Percentiles rank a stretch among this genome's conserved stretches.
Evolutionary conservation across 306 rosid species (phyloP).

Genomic region (Oemleria cerasiformis): DNA sequence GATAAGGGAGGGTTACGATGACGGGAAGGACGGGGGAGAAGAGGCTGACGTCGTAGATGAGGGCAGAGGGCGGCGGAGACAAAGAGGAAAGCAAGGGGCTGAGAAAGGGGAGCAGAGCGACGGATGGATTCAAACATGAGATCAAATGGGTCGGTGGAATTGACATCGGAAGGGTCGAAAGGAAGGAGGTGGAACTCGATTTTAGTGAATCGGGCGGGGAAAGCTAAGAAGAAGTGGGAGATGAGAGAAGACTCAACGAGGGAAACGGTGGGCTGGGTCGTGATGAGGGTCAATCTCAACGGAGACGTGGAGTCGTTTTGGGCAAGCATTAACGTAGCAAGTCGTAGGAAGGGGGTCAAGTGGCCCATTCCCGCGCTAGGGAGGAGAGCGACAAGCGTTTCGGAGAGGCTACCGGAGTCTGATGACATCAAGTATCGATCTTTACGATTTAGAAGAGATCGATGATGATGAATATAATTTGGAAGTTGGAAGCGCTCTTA

Average conservation of each 20-base stretch:
- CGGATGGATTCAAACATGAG: constrained; percentile 37
- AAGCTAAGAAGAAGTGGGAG: constrained; percentile 42
- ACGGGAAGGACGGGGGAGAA: constrained; percentile 35
- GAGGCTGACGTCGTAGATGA: constrained; percentile 37
- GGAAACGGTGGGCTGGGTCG: constrained; percentile 42
- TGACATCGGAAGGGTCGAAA: constrained; percentile 7
- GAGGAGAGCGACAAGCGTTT: constrained; percentile 45
- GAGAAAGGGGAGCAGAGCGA: constrained; percentile 43
- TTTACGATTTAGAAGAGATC: too few relatives aligned
- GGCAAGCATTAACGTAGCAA: constrained; percentile 37
- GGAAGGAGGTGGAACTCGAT: constrained; percentile 25
- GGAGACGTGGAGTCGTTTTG: constrained; percentile 24
- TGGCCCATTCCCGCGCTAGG: constrained; percentile 67
- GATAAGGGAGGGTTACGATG: constrained; percentile 8
- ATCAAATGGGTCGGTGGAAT: constrained; percentile 43
- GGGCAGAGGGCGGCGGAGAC: constrained; percentile 46
- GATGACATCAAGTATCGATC: background rate
- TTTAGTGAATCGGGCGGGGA: constrained; percentile 31
- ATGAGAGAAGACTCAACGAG: constrained; percentile 39
- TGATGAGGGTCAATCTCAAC: constrained; percentile 46
- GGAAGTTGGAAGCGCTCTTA: too few relatives aligned
- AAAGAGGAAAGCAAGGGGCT: constrained; percentile 38
- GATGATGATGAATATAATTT: too few relatives aligned
- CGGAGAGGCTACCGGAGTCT: background rate
- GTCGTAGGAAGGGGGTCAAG: constrained; percentile 42